Evolutionary conservation across 768 basidiomycete genomes (phyloP).

Genomic region (Leccinum disarticulatum): DNA sequence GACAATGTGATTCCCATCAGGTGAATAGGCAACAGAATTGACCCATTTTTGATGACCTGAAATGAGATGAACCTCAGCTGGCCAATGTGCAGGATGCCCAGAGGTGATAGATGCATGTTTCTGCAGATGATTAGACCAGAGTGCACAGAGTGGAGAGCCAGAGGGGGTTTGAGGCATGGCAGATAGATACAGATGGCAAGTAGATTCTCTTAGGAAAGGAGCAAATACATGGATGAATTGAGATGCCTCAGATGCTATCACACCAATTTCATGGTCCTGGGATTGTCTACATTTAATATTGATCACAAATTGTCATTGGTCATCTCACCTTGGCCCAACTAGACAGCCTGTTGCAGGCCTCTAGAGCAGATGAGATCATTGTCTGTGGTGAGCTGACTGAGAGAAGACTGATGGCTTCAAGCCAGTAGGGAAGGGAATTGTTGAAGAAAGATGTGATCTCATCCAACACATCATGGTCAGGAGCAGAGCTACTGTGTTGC

Average conservation of each 20-base stretch:
- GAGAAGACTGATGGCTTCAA: slow-evolving; percentile 36
- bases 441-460: slow-evolving; percentile 16
- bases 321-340: background rate
- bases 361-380: background rate
- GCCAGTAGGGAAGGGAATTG: slow-evolving; percentile 35
- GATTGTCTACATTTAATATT: too few species aligned
- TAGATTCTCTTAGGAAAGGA: too few species aligned
- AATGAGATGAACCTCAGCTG: background rate
- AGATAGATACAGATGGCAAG: too few species aligned
- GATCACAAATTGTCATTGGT: background rate
- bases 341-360: background rate
- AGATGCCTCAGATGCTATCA: background rate
- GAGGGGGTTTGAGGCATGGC: too few species aligned
- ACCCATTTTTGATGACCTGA: background rate
- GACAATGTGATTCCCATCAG: background rate
- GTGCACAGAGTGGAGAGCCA: too few species aligned
- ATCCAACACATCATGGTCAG: background rate
- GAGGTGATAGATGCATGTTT: too few species aligned
- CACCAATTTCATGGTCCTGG: background rate
- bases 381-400: background rate
- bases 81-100: background rate
- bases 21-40: background rate
- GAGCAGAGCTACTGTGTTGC: background rate
- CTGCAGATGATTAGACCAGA: too few species aligned
- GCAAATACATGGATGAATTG: too few species aligned